Evolutionary conservation across 495 filamentous ascomycete genomes (phyloP), one percentile per base, ranked within the genome.

Genomic region (Terfezia claveryi): DNA sequence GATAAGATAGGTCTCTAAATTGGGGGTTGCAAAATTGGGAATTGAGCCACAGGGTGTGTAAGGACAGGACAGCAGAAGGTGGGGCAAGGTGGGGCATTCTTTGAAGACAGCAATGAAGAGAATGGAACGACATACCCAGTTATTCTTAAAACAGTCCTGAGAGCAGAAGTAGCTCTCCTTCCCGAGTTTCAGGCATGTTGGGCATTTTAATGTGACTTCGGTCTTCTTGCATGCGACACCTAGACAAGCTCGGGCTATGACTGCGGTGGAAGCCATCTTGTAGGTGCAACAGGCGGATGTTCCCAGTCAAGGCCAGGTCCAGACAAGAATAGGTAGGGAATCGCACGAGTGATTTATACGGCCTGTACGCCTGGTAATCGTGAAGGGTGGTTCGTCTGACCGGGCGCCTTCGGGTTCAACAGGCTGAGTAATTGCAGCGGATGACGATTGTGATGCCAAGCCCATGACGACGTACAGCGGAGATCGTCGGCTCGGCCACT

Each of bases 121-220:
- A 49, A 14, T 14, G 44, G 20, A 49, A n/a, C 4, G 53, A 62
- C 81, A 65, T 77, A 96, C 91, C 91, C 91, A 98, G 71, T 85
- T 96, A 65, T 78, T 79, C 74, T 94, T 96, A 72, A 98, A 98
- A 75, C 91, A 98, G 63, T 96, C 92, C 66, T 98, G 92, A 10
- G 87, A 87, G 72, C 91, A 98, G 73, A 96, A 98, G 68, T 78
- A 94, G 70, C 85, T 91, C 65, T 89, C 85, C 63, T 83, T 88
- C 51, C 83, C 87, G 53, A 84, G 68, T 68, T 88, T 94, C 57
- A 94, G 73, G 62, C 91, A 98, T 50, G 83, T 95, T 27, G 91
- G 91, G 71, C 91, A 98, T 66, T 96, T 87, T 11, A 96, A 70
- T 23, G 79, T 71, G 37, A 85, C 80, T 46, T 86, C 85, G 57